Conservation (phyloP, 371 early-diverging fungal species). For the Coemansia sp. region DNA sequence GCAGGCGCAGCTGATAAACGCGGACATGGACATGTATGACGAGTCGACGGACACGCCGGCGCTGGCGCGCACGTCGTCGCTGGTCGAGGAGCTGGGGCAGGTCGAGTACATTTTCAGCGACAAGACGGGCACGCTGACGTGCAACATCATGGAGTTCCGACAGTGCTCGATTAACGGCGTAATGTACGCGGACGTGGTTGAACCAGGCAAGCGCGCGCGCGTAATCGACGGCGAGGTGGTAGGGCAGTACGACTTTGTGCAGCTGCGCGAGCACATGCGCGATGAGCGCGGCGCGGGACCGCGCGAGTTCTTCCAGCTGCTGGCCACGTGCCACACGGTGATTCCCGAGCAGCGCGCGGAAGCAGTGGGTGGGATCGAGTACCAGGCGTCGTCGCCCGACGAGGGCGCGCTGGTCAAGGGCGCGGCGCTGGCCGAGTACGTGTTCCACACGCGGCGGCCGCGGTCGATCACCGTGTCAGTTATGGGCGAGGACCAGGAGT, state of each 20-base stretch:
- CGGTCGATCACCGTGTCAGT: slow-evolving; percentile 77
- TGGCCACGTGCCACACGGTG: slow-evolving; percentile 96
- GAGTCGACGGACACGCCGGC: slow-evolving; percentile 82
- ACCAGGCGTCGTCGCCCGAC: slow-evolving; percentile 91
- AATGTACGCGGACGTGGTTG: slow-evolving; percentile 74
- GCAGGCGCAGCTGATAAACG: slow-evolving; percentile 75
- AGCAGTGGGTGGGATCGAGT: slow-evolving; percentile 56
- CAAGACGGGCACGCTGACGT: slow-evolving; percentile 96
- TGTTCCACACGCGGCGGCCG: slow-evolving; percentile 76
- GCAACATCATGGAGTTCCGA: slow-evolving; percentile 95
- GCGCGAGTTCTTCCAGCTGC: slow-evolving; percentile 75
- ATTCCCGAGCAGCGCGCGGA: slow-evolving; percentile 72
- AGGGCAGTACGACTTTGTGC: slow-evolving; percentile 66
- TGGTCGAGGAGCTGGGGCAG: slow-evolving; percentile 95
- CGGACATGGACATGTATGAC: slow-evolving; percentile 85
- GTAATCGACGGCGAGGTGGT: slow-evolving; percentile 63
- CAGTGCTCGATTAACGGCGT: slow-evolving; percentile 78
- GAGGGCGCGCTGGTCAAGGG: slow-evolving; percentile 89
- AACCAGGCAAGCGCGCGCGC: slow-evolving; percentile 69
- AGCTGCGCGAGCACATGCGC: slow-evolving; percentile 60
- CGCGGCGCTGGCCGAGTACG: slow-evolving; percentile 60
- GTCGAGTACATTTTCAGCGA: slow-evolving; percentile 85
- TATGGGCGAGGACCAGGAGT: slow-evolving; percentile 67
- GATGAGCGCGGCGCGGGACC: slow-evolving; percentile 65
- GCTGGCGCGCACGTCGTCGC: slow-evolving; percentile 79